These are phyloP conservation scores for Quercus rubra DNA, from an alignment of 306 rosid genomes.

Conservation along the genomic window DNA sequence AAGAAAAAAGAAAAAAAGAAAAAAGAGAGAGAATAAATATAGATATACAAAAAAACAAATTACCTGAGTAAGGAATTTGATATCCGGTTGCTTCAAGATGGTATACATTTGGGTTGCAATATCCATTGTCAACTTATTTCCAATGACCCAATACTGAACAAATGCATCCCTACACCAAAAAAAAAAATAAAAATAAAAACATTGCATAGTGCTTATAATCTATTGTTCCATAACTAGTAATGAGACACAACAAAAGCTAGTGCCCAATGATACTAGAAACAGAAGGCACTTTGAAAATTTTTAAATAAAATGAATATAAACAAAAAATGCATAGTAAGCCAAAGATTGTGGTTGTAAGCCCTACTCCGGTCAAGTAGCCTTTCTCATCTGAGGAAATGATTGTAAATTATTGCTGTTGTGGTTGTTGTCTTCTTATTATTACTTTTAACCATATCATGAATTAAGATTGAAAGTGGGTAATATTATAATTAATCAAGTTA, in stretches of 20 bases:
- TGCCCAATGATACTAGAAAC: neutral
- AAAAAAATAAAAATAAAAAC: too few species aligned
- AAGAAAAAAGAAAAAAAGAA: neutral
- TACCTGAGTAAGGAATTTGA: constrained; percentile 83
- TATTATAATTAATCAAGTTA: neutral
- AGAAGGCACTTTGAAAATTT: neutral
- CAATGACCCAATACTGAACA: constrained; percentile 83
- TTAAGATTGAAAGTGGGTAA: neutral
- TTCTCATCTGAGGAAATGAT: neutral
- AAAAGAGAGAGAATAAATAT: constrained; percentile 18
- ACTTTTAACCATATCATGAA: neutral
- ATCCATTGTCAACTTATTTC: constrained; percentile 84
- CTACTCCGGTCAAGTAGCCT: neutral
- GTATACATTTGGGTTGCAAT: constrained; percentile 74
- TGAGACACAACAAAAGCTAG: neutral
- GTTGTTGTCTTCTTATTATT: neutral
- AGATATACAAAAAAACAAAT: constrained; percentile 26
- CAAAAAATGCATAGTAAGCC: neutral
- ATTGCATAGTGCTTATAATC: neutral
- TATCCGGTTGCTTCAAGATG: constrained; percentile 86
- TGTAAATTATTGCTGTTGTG: neutral
- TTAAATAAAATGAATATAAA: neutral
- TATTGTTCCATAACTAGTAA: neutral
- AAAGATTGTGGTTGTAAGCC: neutral
- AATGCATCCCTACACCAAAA: constrained; percentile 55